Evolutionary conservation across 768 basidiomycete species (phyloP), one percentile per base, ranked within the genome.

Genomic region (Chalciporus pseudorubinellus): DNA sequence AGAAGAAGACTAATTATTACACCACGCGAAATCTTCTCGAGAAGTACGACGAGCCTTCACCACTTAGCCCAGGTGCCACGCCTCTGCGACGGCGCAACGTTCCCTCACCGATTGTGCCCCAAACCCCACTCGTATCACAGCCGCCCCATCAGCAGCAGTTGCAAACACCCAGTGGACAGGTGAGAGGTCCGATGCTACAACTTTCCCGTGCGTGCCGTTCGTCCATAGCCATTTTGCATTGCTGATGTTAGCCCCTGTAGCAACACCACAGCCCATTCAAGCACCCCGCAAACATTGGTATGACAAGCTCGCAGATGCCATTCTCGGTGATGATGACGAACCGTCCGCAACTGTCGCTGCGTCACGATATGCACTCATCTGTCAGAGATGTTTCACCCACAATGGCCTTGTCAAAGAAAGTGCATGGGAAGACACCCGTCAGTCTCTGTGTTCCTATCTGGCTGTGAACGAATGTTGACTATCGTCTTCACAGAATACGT

Each of bases 1-100:
- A 99, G 78, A 92, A 93, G 74, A 93, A 90, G 67, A 98, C 95
- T 2, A 95, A 98, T 59, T 99, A 91, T 69, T 92, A 99, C 65
- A 83, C 82, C 11, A 99, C 94, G 24, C 85, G 89, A 46, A 91
- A 87, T 59, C 77, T 99, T 40, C 76, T 99, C 16, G 92, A 95
- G 65, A 83, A 84, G 51, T 98, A 97, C 61, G 95, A 95, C 56
- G 89, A 89, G 33, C 61, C 72, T 6, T 52, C 72, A 16, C 64
- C 77, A 3, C 53, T 65, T 1, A 67, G 59, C 21, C 46, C 60
- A 47, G 50, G 34, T 24, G 41, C 60, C 11, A 74, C 77, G 2
- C 74, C 78, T 13, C 60, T 79, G 41, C 78, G 78, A 26, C 75
- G 68, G 57, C 71, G 78, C 10, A 53, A 71, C 12, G 40, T 71